Evolutionary conservation across 2,329 filamentous ascomycete species (phyloP).

Genomic region (Pseudovirgaria hyperparasitica): DNA sequence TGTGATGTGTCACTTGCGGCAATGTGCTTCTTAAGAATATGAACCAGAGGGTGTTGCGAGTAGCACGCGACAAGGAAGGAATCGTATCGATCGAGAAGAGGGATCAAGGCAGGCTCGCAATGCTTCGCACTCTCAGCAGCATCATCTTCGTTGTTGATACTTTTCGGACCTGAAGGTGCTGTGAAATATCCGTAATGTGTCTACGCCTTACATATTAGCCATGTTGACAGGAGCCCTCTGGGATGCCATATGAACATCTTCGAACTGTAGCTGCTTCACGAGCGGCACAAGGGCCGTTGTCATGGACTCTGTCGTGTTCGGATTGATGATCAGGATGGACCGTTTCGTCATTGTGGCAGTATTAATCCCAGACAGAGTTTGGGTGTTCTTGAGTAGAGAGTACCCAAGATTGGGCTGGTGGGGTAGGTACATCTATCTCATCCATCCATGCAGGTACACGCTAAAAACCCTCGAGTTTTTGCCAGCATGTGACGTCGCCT

Average conservation of each 20-base stretch:
- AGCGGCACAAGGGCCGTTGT: slow-evolving; percentile 50
- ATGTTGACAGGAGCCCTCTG: slow-evolving; percentile 26
- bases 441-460: no score
- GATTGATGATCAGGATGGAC: slow-evolving; percentile 60
- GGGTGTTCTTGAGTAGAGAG: no score
- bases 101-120: slow-evolving; percentile 44
- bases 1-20: slow-evolving; percentile 24
- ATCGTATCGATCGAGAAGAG: slow-evolving; percentile 42
- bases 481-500: no score
- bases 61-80: slow-evolving; percentile 84
- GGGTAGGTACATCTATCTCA: no score
- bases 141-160: slow-evolving; percentile 66
- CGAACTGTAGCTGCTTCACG: slow-evolving; percentile 30
- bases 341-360: no score
- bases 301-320: slow-evolving; percentile 65
- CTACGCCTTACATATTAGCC: slow-evolving; percentile 21
- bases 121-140: slow-evolving; percentile 49
- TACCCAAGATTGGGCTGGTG: no score
- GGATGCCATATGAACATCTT: slow-evolving; percentile 25
- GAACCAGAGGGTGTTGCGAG: slow-evolving; percentile 68
- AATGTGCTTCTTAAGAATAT: slow-evolving; percentile 38
- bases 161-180: slow-evolving; percentile 51
- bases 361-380: no score
- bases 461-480: no score
- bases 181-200: slow-evolving; percentile 51